Evolutionary conservation across 176 grass and related monocot genomes (phyloP).

Genomic region (Ananas comosus): DNA sequence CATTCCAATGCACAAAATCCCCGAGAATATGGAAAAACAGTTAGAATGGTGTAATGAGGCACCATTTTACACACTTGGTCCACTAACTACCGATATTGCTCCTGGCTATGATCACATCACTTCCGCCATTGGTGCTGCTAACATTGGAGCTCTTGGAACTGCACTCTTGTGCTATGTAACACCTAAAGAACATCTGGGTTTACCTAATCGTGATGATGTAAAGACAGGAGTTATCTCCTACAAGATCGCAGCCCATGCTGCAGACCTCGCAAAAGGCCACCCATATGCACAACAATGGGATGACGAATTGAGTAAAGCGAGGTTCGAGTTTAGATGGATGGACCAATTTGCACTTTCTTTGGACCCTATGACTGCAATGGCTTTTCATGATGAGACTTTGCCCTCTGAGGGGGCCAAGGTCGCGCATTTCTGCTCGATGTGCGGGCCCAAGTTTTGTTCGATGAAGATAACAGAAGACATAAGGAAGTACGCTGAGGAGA

Average conservation of each 20-base stretch:
- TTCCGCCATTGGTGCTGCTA: constrained; percentile 95
- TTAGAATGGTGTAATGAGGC: constrained; percentile 97
- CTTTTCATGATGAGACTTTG: constrained; percentile 92
- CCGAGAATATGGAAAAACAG: constrained; percentile 96
- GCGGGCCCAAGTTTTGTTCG: constrained; percentile 94
- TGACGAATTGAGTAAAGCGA: constrained; percentile 87
- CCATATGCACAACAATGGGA: constrained; percentile 85
- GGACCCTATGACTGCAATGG: constrained; percentile 92
- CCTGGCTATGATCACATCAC: constrained; percentile 99
- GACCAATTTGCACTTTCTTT: constrained; percentile 92
- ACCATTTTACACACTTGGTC: constrained; percentile 93
- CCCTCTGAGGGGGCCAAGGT: constrained; percentile 97
- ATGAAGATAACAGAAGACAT: constrained; percentile 99
- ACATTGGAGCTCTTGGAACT: constrained; percentile 86
- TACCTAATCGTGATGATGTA: constrained; percentile 96
- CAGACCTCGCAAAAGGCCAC: constrained; percentile 95
- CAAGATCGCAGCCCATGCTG: constrained; percentile 93
- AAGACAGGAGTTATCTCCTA: constrained; percentile 89
- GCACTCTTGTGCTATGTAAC: constrained; percentile 98
- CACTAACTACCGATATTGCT: constrained; percentile 92
- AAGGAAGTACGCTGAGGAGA: constrained; percentile 88
- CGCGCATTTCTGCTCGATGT: constrained; percentile 99
- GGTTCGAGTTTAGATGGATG: constrained; percentile 99
- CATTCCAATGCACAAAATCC: constrained; percentile 95
- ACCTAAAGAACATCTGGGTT: constrained; percentile 95